Evolutionary conservation across 1,139 yeast genomes (phyloP).

Genomic region (Geotrichum klebahnii): DNA sequence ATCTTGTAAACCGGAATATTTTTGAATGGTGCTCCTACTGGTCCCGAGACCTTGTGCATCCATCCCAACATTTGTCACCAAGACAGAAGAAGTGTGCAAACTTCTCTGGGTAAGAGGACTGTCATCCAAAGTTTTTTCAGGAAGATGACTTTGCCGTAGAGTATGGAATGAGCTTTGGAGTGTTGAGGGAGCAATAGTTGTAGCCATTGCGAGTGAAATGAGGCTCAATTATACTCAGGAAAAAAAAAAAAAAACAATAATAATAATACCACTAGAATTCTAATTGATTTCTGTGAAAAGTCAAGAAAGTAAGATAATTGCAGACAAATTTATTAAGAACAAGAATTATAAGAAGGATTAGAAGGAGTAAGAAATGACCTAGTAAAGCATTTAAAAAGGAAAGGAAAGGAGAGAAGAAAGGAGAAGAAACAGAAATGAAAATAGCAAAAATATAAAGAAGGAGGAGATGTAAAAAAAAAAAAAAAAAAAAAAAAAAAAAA

Average conservation of each 20-base stretch:
- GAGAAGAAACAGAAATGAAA: neutral
- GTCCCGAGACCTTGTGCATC: too few relatives aligned
- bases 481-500: neutral
- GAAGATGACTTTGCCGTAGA: too few relatives aligned
- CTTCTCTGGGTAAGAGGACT: neutral
- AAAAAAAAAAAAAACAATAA: neutral
- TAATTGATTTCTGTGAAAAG: too few relatives aligned
- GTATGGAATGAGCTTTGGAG: too few relatives aligned
- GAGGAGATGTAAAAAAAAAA: neutral
- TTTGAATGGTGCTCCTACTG: neutral
- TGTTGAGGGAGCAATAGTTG: neutral
- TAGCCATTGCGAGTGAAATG: neutral
- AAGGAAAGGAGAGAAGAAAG: neutral
- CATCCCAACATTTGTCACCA: neutral
- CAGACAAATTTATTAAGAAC: too few relatives aligned
- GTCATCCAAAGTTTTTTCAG: too few relatives aligned
- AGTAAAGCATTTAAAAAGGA: neutral
- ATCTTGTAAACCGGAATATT: neutral
- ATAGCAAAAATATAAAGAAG: neutral
- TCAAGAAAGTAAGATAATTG: too few relatives aligned
- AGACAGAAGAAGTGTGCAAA: neutral
- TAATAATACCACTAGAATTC: neutral
- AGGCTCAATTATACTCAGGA: too few relatives aligned
- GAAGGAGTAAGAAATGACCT: too few relatives aligned
- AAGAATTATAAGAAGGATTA: too few relatives aligned